Conservation (phyloP, 1,284 basidiomycete species). For the Irpex sp. region DNA sequence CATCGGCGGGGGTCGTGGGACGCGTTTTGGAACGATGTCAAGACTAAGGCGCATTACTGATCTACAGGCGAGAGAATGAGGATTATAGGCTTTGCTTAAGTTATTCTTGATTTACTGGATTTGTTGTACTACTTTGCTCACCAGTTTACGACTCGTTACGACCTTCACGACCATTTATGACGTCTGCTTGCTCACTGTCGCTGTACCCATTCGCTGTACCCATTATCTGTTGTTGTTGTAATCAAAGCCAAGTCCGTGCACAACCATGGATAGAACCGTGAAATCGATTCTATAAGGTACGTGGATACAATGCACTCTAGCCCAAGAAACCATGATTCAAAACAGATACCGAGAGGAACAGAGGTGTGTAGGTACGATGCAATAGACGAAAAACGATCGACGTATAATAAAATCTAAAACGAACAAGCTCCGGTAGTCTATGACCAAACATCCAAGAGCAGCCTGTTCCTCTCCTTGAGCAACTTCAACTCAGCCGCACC, state of each 20-base stretch:
- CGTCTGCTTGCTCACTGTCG: background rate
- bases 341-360: background rate
- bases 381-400: background rate
- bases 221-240: background rate
- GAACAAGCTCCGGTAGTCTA: slow-evolving; percentile 2
- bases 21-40: slow-evolving; percentile 37
- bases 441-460: slow-evolving; percentile 78
- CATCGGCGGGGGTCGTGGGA: slow-evolving; percentile 33
- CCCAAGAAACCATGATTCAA: background rate
- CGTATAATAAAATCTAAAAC: background rate
- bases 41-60: slow-evolving; percentile 23
- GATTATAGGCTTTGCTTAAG: background rate
- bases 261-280: background rate
- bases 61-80: background rate
- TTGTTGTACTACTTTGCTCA: slow-evolving; percentile 3
- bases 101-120: background rate
- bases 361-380: background rate
- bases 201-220: background rate
- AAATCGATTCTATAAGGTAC: background rate
- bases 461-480: slow-evolving; percentile 86
- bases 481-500: slow-evolving; percentile 89
- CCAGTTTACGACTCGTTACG: slow-evolving; percentile 17
- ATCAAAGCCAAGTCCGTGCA: background rate
- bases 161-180: slow-evolving; percentile 8
- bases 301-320: background rate